phyloP scores from a whole-genome alignment of 2,329 filamentous ascomycete species.

The Cytospora chrysosperma region DNA sequence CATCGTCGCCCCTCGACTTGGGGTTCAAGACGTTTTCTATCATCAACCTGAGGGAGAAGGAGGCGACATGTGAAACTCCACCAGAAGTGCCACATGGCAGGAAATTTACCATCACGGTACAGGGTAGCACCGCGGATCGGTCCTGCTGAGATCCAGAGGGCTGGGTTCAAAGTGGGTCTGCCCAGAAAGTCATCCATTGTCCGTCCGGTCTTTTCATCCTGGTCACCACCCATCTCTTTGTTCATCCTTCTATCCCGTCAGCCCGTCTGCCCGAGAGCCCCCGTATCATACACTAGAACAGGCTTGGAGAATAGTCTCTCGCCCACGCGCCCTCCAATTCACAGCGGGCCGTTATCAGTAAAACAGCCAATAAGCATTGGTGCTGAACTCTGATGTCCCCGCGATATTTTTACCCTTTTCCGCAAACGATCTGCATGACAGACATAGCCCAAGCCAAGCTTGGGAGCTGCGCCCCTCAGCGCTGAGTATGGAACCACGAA shows the following conservation, averaged over 20 bases:
- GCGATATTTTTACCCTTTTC: constrained; percentile 13
- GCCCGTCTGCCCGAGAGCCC: not conserved
- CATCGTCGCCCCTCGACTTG: not conserved
- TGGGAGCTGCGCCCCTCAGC: constrained; percentile 19
- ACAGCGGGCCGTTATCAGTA: constrained; percentile 7
- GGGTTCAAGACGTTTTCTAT: constrained; percentile 5
- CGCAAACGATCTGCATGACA: constrained; percentile 22
- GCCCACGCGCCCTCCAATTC: not conserved
- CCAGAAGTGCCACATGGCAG: not conserved
- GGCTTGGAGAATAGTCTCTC: not conserved
- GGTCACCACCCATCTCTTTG: too few relatives aligned
- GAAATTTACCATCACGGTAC: not conserved
- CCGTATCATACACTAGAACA: too few relatives aligned
- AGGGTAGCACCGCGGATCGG: not conserved
- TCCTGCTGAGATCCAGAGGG: not conserved
- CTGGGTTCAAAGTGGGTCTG: not conserved
- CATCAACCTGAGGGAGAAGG: not conserved
- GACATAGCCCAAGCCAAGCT: constrained; percentile 9
- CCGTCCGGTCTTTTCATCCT: too few relatives aligned
- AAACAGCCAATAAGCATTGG: constrained; percentile 9
- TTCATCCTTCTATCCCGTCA: not conserved
- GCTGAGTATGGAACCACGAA: constrained; percentile 1
- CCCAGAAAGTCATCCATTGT: not conserved
- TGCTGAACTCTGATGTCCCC: not conserved
- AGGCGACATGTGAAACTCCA: not conserved